Evolutionary conservation across 768 basidiomycete species (phyloP).

Genomic region (Suillus americanus): DNA sequence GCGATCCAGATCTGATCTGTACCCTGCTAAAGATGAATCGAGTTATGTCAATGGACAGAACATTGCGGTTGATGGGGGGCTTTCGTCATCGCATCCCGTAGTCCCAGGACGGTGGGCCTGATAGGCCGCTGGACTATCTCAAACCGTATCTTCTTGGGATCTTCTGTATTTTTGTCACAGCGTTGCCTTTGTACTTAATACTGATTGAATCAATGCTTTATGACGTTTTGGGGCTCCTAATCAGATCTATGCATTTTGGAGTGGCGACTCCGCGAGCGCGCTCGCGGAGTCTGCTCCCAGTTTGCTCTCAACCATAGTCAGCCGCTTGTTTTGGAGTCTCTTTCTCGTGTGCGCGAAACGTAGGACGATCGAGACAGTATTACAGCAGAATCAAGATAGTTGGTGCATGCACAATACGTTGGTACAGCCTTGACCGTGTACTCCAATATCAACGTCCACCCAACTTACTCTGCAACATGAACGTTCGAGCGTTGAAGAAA

Average conservation of each 20-base stretch:
- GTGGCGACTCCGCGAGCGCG: slow-evolving; percentile 19
- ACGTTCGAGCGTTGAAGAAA: not conserved
- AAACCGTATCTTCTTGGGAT: not conserved
- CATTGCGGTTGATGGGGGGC: slow-evolving; percentile 83
- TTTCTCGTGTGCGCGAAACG: not conserved
- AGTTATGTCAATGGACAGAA: slow-evolving; percentile 93
- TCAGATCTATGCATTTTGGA: not conserved
- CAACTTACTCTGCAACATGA: not conserved
- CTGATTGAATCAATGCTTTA: slow-evolving; percentile 4
- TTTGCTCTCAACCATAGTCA: not conserved
- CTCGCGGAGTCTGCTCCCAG: slow-evolving; percentile 24
- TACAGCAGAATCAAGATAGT: not conserved
- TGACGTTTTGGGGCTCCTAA: not conserved
- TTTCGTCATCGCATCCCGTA: slow-evolving; percentile 78
- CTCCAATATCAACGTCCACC: not conserved
- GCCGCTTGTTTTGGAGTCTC: not conserved
- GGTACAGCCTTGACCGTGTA: not conserved
- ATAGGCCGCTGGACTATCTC: slow-evolving; percentile 12
- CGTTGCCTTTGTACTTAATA: slow-evolving; percentile 1
- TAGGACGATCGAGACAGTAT: not conserved
- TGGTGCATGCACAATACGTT: not conserved
- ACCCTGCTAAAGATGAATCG: slow-evolving; percentile 61
- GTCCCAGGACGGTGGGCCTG: slow-evolving; percentile 73
- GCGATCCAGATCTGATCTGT: slow-evolving; percentile 11
- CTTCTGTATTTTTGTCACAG: slow-evolving; percentile 1